Base-by-base conservation (phyloP, 2,329 filamentous ascomycete genomes). In the Grosmannia huntii region DNA sequence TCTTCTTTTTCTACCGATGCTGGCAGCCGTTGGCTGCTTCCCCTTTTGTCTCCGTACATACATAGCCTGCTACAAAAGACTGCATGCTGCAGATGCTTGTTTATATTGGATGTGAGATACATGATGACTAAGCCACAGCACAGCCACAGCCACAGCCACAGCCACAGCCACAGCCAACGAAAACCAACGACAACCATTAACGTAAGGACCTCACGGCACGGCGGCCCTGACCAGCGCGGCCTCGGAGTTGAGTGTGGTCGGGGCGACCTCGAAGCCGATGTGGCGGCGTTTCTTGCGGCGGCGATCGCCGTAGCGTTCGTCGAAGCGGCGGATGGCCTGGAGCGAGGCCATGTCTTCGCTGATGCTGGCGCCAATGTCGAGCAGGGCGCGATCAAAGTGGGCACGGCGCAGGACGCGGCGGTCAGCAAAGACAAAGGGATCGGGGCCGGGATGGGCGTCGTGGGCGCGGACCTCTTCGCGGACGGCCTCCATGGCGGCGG, bases 271-370 rank as follows among this genome's bases (percentile, higher is more conserved):
- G 65, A 87, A 87, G 0, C 84, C 84, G 72, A 86, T 80, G 7
- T 68, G 71, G 60, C 73, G 74, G 58, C 70, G 71, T 66, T 73
- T 82, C 70, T 81, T 84, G 68, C 81, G 82, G 67, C 82, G 80
- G 64, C 86, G 81, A 68, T 96, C 90, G 28, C 94, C 92, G 69
- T 91, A 99, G 69, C 92, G 87, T 72, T 96, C 89, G 68, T 99
- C 94, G 67, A 97, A 99, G 72, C 95, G 95, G 65, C 89, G 82
- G 66, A 99, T 96, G 14, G 89, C 88, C 63, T 83, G 82, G 62
- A 99, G 75, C 36, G 84, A 89, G 54, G 83, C 78, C 92, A 96
- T 97, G 67, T 99, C 91, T 70, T 96, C 92, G 65, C 84, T 91
- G 64, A 96, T 91, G 66, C 89, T 95, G 0, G 94, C 90, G 58